A percentile compares a stretch with the other conserved stretches of the same genome.
Evolutionary conservation across 208 protist species (phyloP).

Genomic region (Entamoeba histolytica): DNA sequence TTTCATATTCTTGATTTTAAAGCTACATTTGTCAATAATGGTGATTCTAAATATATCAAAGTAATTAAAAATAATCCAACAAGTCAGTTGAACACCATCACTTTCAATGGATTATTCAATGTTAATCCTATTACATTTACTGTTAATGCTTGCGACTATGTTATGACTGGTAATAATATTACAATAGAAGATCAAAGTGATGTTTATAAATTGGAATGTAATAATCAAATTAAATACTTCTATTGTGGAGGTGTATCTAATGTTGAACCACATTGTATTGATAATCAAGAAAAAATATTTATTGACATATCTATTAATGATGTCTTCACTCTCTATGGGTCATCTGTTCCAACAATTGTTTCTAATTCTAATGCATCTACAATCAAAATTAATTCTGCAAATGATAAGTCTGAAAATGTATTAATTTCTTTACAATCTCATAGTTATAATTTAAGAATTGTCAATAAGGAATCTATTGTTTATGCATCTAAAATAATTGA

Average conservation of each 20-base stretch:
- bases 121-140: neutral
- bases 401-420: too few species aligned
- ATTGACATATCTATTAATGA: neutral
- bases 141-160: neutral
- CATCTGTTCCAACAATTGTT: neutral
- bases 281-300: neutral
- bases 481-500: neutral
- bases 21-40: neutral
- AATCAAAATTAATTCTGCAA: too few species aligned
- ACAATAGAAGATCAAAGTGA: neutral
- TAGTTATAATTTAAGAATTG: too few species aligned
- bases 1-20: neutral
- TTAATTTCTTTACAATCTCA: too few species aligned
- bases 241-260: neutral
- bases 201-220: neutral
- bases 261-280: neutral
- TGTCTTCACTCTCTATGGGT: neutral
- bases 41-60: neutral
- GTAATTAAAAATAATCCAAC: neutral
- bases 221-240: neutral
- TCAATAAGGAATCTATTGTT: neutral
- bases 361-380: neutral
- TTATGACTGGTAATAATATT: neutral
- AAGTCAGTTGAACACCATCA: neutral
- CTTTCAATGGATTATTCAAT: neutral